Evolutionary conservation across 148 eudicot genomes (phyloP).

Genomic region (Selenicereus undatus): DNA sequence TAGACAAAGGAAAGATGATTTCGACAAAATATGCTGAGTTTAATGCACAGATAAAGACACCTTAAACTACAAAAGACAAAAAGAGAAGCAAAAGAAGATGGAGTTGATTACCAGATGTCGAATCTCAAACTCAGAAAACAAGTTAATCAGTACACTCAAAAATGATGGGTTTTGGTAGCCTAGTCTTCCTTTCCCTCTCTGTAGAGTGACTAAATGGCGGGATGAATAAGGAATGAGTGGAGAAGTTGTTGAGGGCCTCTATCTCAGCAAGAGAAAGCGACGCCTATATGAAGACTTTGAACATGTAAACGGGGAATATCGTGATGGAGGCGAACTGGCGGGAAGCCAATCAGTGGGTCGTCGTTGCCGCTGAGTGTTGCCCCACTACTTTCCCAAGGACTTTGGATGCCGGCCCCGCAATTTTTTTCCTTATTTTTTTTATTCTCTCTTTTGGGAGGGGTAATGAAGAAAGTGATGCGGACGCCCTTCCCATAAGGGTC

Average conservation of each 20-base stretch:
- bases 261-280: not conserved
- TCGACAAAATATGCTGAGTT: not conserved
- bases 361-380: conserved; percentile 14
- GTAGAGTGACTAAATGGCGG: not conserved
- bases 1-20: not conserved
- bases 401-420: too few relatives aligned
- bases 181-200: not conserved
- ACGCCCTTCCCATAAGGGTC: too few relatives aligned
- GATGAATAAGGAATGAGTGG: conserved; percentile 3
- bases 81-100: not conserved
- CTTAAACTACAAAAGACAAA: not conserved
- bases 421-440: too few relatives aligned
- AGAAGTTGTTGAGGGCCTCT: conserved; percentile 18
- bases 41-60: not conserved
- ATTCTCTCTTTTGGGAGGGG: too few relatives aligned
- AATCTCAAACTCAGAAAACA: not conserved
- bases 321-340: conserved; percentile 7
- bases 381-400: conserved; percentile 12
- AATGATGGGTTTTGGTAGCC: not conserved
- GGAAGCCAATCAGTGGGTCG: conserved; percentile 4
- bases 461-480: too few relatives aligned
- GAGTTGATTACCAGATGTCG: conserved; percentile 20
- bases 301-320: conserved; percentile 5
- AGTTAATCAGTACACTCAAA: conserved; percentile 5
- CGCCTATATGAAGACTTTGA: conserved; percentile 12